phyloP scores from a whole-genome alignment of 257 asterid genomes.

The Jacaranda copaia region DNA sequence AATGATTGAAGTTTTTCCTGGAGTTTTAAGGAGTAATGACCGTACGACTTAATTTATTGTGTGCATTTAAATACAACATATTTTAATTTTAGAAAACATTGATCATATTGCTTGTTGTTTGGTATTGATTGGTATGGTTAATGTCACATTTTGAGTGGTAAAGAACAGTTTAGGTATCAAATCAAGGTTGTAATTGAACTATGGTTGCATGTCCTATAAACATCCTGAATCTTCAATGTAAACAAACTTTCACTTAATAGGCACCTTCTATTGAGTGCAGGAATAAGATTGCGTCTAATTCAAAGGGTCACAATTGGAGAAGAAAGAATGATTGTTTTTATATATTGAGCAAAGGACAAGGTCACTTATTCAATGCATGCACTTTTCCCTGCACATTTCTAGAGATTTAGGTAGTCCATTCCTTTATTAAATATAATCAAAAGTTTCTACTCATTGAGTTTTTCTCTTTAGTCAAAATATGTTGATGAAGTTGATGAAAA shows the following conservation, averaged over 20 bases:
- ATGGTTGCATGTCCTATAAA: neutral
- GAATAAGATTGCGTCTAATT: neutral
- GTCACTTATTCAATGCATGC: neutral
- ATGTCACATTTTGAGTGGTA: neutral
- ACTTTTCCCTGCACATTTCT: constrained; percentile 7
- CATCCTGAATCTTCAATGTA: neutral
- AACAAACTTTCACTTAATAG: neutral
- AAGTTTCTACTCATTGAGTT: constrained; percentile 1
- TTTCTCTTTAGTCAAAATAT: too few relatives aligned
- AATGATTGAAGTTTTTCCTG: neutral
- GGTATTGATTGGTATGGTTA: neutral
- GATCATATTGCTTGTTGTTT: neutral
- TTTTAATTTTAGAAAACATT: neutral
- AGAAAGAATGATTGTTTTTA: too few relatives aligned
- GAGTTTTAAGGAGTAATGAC: too few relatives aligned
- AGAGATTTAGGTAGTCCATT: neutral
- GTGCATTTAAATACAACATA: neutral
- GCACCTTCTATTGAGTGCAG: neutral
- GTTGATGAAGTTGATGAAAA: too few relatives aligned
- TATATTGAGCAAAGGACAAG: neutral
- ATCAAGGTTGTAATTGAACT: constrained; percentile 7
- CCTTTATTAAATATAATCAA: neutral
- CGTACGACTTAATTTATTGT: too few relatives aligned
- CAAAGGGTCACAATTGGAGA: neutral
- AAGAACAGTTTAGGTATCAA: constrained; percentile 5